Evolutionary conservation across 75 land plant species (phyloP).

Genomic region (Ceratopteris richardii): DNA sequence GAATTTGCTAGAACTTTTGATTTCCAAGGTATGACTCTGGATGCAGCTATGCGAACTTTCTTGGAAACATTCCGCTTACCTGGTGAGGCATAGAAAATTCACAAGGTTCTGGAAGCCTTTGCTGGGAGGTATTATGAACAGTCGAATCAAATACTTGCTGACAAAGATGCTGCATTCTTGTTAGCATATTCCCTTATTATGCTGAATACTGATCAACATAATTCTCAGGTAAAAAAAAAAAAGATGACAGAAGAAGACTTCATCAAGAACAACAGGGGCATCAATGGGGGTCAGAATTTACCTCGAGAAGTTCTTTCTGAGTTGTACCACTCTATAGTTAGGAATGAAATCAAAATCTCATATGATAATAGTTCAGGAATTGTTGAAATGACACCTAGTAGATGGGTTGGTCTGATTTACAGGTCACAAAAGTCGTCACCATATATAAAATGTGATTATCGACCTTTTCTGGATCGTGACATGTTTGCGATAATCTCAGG

Average conservation of each 20-base stretch:
- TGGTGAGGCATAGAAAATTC: constrained; percentile 96
- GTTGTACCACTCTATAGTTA: constrained; percentile 74
- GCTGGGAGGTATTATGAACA: constrained; percentile 93
- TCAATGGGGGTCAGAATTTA: constrained; percentile 81
- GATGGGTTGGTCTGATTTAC: constrained; percentile 88
- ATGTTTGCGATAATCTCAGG: constrained; percentile 99
- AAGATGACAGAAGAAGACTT: constrained; percentile 99
- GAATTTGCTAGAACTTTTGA: constrained; percentile 95
- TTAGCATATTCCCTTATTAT: constrained; percentile 87
- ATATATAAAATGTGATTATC: constrained; percentile 56
- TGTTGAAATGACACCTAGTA: constrained; percentile 85
- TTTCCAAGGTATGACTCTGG: constrained; percentile 84
- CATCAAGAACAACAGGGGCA: constrained; percentile 66
- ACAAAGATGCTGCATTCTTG: constrained; percentile 86
- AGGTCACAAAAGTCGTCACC: constrained; percentile 59
- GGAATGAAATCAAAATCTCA: constrained; percentile 74
- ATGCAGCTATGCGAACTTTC: constrained; percentile 78
- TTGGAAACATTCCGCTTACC: constrained; percentile 91
- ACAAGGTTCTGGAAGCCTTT: constrained; percentile 95
- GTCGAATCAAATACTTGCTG: constrained; percentile 58
- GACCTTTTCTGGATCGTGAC: constrained; percentile 73
- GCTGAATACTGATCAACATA: constrained; percentile 98
- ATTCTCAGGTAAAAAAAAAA: constrained; percentile 84
- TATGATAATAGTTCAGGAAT: constrained; percentile 69
- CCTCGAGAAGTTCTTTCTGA: constrained; percentile 74